Evolutionary conservation across 257 asterid species (phyloP).

Genomic region (Fraxinus excelsior): DNA sequence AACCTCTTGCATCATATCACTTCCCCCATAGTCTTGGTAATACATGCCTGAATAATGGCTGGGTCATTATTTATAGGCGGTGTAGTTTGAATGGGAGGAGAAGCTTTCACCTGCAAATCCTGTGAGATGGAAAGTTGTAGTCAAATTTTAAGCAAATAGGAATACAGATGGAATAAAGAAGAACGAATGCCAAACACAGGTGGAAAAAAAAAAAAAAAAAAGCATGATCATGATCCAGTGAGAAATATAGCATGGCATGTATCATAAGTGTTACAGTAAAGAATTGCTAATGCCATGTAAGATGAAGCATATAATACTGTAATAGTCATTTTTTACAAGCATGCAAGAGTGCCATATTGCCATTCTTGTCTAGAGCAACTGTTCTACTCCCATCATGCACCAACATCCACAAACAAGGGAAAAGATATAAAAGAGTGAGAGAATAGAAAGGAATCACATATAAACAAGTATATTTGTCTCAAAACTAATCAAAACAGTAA

Average conservation of each 20-base stretch:
- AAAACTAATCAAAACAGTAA: neutral
- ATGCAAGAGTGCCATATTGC: neutral
- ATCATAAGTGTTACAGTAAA: neutral
- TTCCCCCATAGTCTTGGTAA: neutral
- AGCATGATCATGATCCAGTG: constrained; percentile 4
- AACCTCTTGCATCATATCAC: constrained; percentile 15
- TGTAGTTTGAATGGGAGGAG: constrained; percentile 76
- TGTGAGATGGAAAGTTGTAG: constrained; percentile 32
- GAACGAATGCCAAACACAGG: neutral
- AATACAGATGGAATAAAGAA: constrained; percentile 9
- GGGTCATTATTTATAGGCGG: constrained; percentile 81
- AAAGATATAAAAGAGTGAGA: neutral
- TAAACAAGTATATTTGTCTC: neutral
- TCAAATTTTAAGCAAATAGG: constrained; percentile 12
- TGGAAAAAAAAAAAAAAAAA: neutral
- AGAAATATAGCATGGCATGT: neutral
- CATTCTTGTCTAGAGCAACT: neutral
- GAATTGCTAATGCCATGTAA: neutral
- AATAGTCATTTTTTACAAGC: neutral
- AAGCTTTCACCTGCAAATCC: constrained; percentile 95
- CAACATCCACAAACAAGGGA: neutral
- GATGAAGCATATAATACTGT: neutral
- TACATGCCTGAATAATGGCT: constrained; percentile 91
- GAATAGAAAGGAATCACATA: neutral
- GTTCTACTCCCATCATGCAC: neutral